Evolutionary conservation across 148 eudicot genomes (phyloP).

Genomic region (Spergularia marina): DNA sequence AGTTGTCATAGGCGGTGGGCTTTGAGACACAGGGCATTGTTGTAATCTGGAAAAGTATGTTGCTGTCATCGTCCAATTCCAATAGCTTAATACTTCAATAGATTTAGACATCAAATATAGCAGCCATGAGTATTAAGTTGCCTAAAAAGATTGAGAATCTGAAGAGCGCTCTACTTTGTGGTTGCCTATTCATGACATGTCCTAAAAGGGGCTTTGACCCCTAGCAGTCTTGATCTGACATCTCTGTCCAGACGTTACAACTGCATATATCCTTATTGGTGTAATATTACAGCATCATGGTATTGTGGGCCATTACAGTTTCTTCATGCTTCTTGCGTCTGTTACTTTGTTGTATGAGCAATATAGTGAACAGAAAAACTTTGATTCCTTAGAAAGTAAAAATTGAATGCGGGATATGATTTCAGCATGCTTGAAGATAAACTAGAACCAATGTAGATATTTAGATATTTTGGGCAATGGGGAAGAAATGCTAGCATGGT

Average conservation of each 20-base stretch:
- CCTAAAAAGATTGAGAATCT: background rate
- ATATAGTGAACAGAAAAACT: background rate
- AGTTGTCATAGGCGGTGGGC: background rate
- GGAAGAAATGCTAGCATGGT: background rate
- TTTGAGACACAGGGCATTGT: too few species aligned
- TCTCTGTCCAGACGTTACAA: background rate
- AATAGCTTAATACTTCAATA: background rate
- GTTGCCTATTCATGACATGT: background rate
- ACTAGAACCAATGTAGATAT: background rate
- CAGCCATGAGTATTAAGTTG: background rate
- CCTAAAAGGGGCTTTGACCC: background rate
- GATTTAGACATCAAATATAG: background rate
- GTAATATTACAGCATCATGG: background rate
- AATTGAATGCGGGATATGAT: background rate
- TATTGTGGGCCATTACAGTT: background rate
- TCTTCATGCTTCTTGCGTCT: background rate
- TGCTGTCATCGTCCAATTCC: background rate
- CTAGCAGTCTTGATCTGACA: background rate
- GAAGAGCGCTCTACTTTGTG: background rate
- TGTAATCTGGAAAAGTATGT: too few species aligned
- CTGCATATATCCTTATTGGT: background rate
- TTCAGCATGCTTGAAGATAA: background rate
- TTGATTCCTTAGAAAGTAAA: background rate
- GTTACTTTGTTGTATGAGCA: background rate
- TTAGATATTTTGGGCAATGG: background rate